A percentile compares a stretch with the other conserved stretches of the same genome.
These are phyloP conservation scores for Phanerodontia chrysosporium DNA, from an alignment of 768 basidiomycete genomes.

Conservation along the genomic window DNA sequence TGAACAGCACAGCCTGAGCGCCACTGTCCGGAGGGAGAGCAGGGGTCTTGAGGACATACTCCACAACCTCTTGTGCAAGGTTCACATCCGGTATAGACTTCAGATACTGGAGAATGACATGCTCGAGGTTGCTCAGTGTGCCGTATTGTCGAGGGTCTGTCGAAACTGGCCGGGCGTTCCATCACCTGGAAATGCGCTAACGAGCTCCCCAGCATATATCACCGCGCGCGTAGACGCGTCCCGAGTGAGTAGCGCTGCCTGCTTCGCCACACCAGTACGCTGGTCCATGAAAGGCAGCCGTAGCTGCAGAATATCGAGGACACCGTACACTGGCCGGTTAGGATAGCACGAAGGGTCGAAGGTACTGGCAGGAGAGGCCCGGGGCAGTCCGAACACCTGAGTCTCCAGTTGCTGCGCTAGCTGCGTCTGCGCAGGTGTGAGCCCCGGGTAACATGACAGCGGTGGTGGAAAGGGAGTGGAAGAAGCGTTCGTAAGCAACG, in stretches of 20 bases:
- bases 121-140: conserved; percentile 47
- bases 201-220: conserved; percentile 45
- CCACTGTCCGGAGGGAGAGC: conserved; percentile 37
- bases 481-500: conserved; percentile 38
- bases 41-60: conserved; percentile 40
- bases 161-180: conserved; percentile 17
- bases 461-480: conserved; percentile 52
- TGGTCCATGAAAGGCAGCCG: conserved; percentile 54
- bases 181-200: conserved; percentile 45
- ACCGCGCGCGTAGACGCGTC: conserved; percentile 45
- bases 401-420: conserved; percentile 46
- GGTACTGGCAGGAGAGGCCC: conserved; percentile 24
- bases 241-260: conserved; percentile 43
- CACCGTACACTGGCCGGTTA: conserved; percentile 58
- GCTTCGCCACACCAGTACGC: conserved; percentile 37
- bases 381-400: conserved; percentile 46
- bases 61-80: conserved; percentile 43
- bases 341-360: conserved; percentile 52
- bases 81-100: conserved; percentile 43
- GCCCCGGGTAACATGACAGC: conserved; percentile 54
- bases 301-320: conserved; percentile 52
- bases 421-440: conserved; percentile 36
- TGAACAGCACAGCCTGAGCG: conserved; percentile 32
- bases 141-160: conserved; percentile 51
- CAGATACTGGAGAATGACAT: conserved; percentile 56